Evolutionary conservation across 768 basidiomycete genomes (phyloP).

Genomic region (Podaxis sp.): DNA sequence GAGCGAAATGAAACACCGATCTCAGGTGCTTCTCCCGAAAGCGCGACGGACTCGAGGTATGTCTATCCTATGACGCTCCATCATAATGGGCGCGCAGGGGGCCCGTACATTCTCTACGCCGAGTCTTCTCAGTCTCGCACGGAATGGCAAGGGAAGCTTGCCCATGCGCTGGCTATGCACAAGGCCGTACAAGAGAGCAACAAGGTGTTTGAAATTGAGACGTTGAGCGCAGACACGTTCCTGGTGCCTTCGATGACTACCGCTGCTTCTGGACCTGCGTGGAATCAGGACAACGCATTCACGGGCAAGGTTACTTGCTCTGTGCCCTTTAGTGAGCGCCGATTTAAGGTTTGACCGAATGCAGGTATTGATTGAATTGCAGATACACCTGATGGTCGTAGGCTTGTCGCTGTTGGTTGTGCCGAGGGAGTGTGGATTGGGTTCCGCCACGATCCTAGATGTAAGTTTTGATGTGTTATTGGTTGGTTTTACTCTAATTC

Average conservation of each 20-base stretch:
- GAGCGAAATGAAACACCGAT: slow-evolving; percentile 21
- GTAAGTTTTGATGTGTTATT: slow-evolving; percentile 42
- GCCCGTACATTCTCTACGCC: slow-evolving; percentile 80
- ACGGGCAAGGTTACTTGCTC: slow-evolving; percentile 92
- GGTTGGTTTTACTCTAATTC: background rate
- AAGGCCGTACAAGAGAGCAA: slow-evolving; percentile 89
- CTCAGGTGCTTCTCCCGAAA: slow-evolving; percentile 7
- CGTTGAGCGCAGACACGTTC: slow-evolving; percentile 87
- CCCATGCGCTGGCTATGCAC: slow-evolving; percentile 84
- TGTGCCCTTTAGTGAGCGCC: slow-evolving; percentile 77
- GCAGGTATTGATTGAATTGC: slow-evolving; percentile 45
- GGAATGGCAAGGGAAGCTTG: slow-evolving; percentile 92
- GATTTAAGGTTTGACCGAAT: background rate
- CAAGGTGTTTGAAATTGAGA: slow-evolving; percentile 94
- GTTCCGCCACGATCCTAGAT: slow-evolving; percentile 81
- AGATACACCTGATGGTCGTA: slow-evolving; percentile 82
- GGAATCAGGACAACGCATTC: slow-evolving; percentile 70
- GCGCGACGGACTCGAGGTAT: slow-evolving; percentile 54
- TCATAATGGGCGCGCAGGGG: slow-evolving; percentile 85
- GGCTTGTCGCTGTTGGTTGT: slow-evolving; percentile 86
- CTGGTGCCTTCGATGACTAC: slow-evolving; percentile 61
- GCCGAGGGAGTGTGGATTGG: slow-evolving; percentile 96
- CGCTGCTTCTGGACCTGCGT: slow-evolving; percentile 48
- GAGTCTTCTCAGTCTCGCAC: slow-evolving; percentile 67
- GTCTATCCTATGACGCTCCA: slow-evolving; percentile 88